Percentiles rank a stretch among this genome's conserved stretches.
phyloP scores from a whole-genome alignment of 2,329 filamentous ascomycete species.

The Colletotrichum plurivorum region DNA sequence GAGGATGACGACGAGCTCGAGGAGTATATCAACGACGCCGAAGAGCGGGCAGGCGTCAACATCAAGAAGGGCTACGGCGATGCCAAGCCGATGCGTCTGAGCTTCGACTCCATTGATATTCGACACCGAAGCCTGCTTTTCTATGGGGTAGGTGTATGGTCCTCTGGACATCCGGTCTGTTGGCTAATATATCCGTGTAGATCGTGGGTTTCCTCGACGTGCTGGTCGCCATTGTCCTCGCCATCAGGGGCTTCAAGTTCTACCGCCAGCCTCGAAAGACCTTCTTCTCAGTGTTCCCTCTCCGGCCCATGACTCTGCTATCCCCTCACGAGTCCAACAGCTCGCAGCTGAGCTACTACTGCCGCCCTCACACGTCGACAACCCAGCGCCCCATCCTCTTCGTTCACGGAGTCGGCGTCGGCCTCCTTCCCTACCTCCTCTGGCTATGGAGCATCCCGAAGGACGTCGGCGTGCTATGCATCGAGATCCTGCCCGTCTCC shows the following conservation, averaged over 20 bases:
- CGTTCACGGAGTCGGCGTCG: conserved; percentile 80
- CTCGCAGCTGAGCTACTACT: conserved; percentile 73
- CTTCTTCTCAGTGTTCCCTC: conserved; percentile 69
- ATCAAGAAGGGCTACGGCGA: conserved; percentile 69
- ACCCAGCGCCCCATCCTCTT: conserved; percentile 74
- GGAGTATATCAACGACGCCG: conserved; percentile 64
- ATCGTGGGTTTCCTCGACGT: conserved; percentile 60
- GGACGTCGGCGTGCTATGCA: conserved; percentile 72
- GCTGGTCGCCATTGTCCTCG: conserved; percentile 60
- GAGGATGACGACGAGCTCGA: conserved; percentile 59
- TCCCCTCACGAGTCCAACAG: conserved; percentile 63
- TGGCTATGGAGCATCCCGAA: conserved; percentile 66
- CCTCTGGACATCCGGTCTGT: conserved; percentile 57
- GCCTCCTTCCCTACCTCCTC: conserved; percentile 72
- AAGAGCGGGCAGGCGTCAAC: conserved; percentile 64
- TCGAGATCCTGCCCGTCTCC: conserved; percentile 77
- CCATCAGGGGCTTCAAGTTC: conserved; percentile 65
- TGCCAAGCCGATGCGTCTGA: conserved; percentile 72
- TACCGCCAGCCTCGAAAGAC: conserved; percentile 53
- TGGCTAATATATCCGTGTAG: conserved; percentile 1
- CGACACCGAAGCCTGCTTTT: conserved; percentile 74
- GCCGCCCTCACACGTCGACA: conserved; percentile 72
- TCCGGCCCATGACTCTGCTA: conserved; percentile 65
- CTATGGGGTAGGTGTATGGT: conserved; percentile 64
- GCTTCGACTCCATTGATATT: conserved; percentile 74